Conservation (phyloP, 352 stramenopile genomes). For the Aphanomyces invadans region DNA sequence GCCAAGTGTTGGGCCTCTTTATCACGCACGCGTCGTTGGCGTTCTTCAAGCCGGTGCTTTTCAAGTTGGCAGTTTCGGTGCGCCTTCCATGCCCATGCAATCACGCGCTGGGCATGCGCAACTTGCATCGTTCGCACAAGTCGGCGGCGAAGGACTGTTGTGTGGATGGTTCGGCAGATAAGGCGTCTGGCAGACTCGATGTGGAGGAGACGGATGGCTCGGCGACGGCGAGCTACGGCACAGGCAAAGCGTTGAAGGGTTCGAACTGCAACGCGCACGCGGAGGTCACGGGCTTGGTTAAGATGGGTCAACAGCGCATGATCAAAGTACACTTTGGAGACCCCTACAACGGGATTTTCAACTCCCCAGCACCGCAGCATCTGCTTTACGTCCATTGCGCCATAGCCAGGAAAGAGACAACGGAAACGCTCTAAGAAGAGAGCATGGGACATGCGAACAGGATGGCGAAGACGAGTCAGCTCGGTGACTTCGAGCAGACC, state of each 20-base stretch:
- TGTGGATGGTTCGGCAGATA: not conserved
- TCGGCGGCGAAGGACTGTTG: not conserved
- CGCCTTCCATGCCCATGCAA: not conserved
- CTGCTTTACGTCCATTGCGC: not conserved
- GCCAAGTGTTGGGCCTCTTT: too few relatives aligned
- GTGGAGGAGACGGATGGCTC: not conserved
- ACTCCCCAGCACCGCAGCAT: not conserved
- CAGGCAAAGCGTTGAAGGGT: not conserved
- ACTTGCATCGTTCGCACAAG: not conserved
- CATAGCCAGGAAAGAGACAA: not conserved
- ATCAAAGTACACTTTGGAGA: conserved; percentile 22
- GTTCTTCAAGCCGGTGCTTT: too few relatives aligned
- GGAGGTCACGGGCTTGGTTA: not conserved
- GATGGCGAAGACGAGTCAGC: conserved; percentile 84
- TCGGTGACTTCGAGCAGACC: conserved; percentile 84
- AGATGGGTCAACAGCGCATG: conserved; percentile 4
- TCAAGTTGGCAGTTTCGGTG: too few relatives aligned
- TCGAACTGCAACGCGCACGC: not conserved
- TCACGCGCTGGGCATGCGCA: not conserved
- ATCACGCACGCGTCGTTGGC: too few relatives aligned
- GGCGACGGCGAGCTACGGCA: not conserved
- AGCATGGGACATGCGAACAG: conserved; percentile 92
- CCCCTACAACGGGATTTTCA: conserved; percentile 4
- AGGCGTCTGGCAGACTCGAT: not conserved
- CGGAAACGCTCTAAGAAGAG: conserved; percentile 80